Percentiles rank a stretch among this genome's conserved stretches.
Evolutionary conservation across 2,329 filamentous ascomycete genomes (phyloP).

Genomic region (Neofusicoccum umdonicola): DNA sequence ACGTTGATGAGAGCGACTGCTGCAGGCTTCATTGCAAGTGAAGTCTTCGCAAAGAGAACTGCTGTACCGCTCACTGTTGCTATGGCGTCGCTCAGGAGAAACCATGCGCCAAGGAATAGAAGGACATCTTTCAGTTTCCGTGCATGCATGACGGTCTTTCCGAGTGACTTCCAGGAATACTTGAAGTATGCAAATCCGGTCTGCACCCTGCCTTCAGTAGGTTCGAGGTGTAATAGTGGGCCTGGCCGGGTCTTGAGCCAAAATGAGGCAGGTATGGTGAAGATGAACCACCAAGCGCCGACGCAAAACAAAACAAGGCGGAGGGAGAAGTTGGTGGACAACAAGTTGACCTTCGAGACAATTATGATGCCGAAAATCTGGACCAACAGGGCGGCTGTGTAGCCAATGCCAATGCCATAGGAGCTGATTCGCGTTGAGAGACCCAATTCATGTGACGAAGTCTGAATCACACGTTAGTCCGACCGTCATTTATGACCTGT

Average conservation of each 20-base stretch:
- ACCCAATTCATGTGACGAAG: conserved; percentile 65
- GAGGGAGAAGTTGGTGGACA: conserved; percentile 79
- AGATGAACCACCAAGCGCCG: conserved; percentile 88
- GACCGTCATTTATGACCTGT: too few relatives aligned
- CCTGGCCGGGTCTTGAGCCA: conserved; percentile 89
- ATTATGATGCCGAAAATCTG: conserved; percentile 79
- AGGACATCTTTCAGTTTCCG: conserved; percentile 69
- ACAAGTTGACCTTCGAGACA: conserved; percentile 59
- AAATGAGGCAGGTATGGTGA: conserved; percentile 82
- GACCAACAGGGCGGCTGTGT: conserved; percentile 79
- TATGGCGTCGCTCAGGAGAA: conserved; percentile 88
- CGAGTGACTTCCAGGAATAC: conserved; percentile 85
- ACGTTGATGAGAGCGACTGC: conserved; percentile 91
- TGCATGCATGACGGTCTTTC: conserved; percentile 74
- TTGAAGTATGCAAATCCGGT: conserved; percentile 70
- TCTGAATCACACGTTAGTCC: not conserved
- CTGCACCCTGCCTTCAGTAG: conserved; percentile 29
- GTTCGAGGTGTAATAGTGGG: conserved; percentile 57
- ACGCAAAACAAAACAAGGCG: conserved; percentile 83
- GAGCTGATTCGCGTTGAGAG: conserved; percentile 90
- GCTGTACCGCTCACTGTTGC: conserved; percentile 94
- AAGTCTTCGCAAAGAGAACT: conserved; percentile 92
- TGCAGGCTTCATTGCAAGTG: conserved; percentile 83
- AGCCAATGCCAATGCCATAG: conserved; percentile 90
- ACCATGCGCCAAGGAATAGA: conserved; percentile 85